Conservation (phyloP, 169 alveolate species). For the Eimeria praecox region DNA sequence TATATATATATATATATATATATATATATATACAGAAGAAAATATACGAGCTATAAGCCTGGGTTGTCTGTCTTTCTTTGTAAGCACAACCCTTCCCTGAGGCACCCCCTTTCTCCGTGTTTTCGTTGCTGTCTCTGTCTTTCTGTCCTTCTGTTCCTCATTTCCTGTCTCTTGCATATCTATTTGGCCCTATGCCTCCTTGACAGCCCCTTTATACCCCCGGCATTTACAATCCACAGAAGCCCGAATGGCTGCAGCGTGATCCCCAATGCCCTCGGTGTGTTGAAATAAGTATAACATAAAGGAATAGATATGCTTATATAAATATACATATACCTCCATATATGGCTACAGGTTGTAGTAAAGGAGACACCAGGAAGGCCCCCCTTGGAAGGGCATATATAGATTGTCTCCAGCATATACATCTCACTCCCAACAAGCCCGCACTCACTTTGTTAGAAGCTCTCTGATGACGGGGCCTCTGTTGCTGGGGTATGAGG, state of each 20-base stretch:
- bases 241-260: not conserved
- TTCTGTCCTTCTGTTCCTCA: not conserved
- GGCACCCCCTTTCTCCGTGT: not conserved
- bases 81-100: not conserved
- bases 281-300: not conserved
- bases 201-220: not conserved
- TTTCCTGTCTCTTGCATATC: not conserved
- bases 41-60: not conserved
- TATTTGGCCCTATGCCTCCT: not conserved
- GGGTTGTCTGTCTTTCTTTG: not conserved
- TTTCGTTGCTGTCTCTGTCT: not conserved
- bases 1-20: too few species aligned
- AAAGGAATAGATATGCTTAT: not conserved
- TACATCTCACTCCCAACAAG: not conserved
- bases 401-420: not conserved
- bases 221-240: not conserved
- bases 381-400: not conserved
- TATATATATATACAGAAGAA: too few species aligned
- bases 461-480: not conserved
- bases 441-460: not conserved
- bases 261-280: not conserved
- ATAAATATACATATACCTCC: too few species aligned
- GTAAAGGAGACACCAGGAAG: not conserved
- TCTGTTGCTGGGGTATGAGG: not conserved
- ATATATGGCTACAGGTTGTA: not conserved